Conservation (phyloP, 345 rosid species). For the Arabis alpina region DNA sequence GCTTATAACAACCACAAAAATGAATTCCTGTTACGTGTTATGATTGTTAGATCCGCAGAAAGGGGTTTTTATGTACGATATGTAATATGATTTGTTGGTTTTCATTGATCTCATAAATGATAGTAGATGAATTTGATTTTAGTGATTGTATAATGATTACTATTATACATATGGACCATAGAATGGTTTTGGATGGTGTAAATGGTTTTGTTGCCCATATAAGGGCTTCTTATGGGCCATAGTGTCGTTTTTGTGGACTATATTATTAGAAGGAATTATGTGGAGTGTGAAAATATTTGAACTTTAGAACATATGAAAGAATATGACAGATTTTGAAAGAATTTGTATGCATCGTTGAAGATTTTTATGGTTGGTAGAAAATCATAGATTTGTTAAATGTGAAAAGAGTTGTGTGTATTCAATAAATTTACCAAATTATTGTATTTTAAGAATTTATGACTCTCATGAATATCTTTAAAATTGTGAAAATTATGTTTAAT, state of each 20-base stretch:
- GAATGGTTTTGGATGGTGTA: neutral
- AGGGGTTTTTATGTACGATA: too few relatives aligned
- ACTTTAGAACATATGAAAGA: neutral
- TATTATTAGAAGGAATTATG: neutral
- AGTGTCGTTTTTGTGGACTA: neutral
- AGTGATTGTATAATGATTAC: neutral
- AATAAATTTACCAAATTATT: too few relatives aligned
- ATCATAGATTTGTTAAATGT: too few relatives aligned
- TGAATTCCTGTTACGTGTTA: too few relatives aligned
- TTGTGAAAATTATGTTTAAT: too few relatives aligned
- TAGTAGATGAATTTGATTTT: neutral
- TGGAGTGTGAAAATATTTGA: neutral
- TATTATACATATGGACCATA: neutral
- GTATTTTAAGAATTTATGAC: too few relatives aligned
- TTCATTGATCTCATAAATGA: neutral
- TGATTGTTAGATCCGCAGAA: too few relatives aligned
- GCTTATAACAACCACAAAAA: too few relatives aligned
- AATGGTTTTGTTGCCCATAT: neutral
- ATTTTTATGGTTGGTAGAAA: neutral
- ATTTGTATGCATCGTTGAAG: neutral
- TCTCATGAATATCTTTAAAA: too few relatives aligned
- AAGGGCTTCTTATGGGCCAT: constrained; percentile 18
- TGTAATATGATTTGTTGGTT: neutral
- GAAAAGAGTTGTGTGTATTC: too few relatives aligned
- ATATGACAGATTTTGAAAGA: neutral